Base-by-base conservation (phyloP, 2,329 filamentous ascomycete species). In the Trichoderma sp. region DNA sequence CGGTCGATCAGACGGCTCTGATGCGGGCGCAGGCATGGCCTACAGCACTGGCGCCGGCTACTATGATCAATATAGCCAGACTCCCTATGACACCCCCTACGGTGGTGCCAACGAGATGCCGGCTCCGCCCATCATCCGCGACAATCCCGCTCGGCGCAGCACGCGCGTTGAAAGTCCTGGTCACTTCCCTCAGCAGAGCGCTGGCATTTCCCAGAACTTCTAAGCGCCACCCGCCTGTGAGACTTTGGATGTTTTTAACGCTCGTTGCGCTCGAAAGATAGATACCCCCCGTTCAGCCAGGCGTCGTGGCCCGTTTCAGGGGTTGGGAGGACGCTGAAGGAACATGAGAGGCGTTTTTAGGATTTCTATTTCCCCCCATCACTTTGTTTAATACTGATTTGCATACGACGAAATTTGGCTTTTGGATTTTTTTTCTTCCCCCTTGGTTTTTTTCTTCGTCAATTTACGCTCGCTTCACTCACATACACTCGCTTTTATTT, bases 141-240 rank as follows among this genome's bases (percentile, higher is more conserved):
- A 99, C 80, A 96, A 98, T 75, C 92, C 92, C 74, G 96, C 96
- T 32, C 87, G 96, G 76, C 90, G 96, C 75, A 98, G 98, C 83
- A 98, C 96, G 13, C 90, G 95, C 73, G 98, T 99, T 78, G 95
- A 98, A 84, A 97, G 92, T 79, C 92, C 94, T 3, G 89, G 93
- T 58, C 93, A 96, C 74, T 97, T 93, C 78, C 95, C 95, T 12
- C 93, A 97, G 79, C 94, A 97, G 84, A 97, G 93, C 77, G 93
- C 93, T 50, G 96, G 96, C 72, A 98, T 99, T 77, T 93, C 96
- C 36, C 96, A 98, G 83, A 99, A 99, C 82, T 99, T 99, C 78
- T 98, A 88, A 81, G 67, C 53, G 64, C 11, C n/a, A 20, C 43
- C 34, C 43, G 28, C 5, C 12, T 39, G 23, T 73, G 57, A 75